phyloP scores from a whole-genome alignment of 495 filamentous ascomycete species.

The Bombardia bombarda region DNA sequence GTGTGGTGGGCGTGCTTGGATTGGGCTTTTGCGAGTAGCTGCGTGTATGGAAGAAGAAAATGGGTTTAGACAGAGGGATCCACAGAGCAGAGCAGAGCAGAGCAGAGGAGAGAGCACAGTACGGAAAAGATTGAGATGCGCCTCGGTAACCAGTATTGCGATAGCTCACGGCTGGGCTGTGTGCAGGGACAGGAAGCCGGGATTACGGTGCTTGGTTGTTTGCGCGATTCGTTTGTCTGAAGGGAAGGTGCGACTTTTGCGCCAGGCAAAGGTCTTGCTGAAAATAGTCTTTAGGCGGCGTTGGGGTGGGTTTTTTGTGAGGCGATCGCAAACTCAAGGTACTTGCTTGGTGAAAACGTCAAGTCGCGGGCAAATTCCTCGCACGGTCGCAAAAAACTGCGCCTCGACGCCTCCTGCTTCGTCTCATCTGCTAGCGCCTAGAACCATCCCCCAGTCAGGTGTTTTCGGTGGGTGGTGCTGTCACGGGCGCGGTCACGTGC shows the following conservation, averaged over 20 bases:
- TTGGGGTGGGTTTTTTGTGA: slow-evolving; percentile 2
- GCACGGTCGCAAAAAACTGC: slow-evolving; percentile 5
- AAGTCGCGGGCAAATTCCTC: slow-evolving; percentile 8
- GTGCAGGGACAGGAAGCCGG: background rate
- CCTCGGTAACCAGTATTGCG: background rate
- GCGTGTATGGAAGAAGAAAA: background rate
- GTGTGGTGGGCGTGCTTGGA: background rate
- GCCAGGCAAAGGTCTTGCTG: slow-evolving; percentile 20
- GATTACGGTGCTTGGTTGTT: no score
- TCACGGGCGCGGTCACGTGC: slow-evolving; percentile 3
- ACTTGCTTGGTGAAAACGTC: slow-evolving; percentile 2
- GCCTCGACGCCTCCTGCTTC: slow-evolving; percentile 1
- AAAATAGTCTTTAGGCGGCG: background rate
- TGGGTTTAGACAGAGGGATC: slow-evolving; percentile 1
- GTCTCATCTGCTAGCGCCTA: slow-evolving; percentile 4
- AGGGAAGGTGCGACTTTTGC: slow-evolving; percentile 24
- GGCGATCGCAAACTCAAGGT: slow-evolving; percentile 6
- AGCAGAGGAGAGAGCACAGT: no score
- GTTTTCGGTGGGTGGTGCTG: background rate
- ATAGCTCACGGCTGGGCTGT: background rate
- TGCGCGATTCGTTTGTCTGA: no score
- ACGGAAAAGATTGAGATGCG: slow-evolving; percentile 5
- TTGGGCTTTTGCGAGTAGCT: background rate
- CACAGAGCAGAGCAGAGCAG: no score
- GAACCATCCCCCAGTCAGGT: no score